These are phyloP conservation scores for Cryomyces minteri DNA, from an alignment of 495 filamentous ascomycete species.

Conservation along the genomic window DNA sequence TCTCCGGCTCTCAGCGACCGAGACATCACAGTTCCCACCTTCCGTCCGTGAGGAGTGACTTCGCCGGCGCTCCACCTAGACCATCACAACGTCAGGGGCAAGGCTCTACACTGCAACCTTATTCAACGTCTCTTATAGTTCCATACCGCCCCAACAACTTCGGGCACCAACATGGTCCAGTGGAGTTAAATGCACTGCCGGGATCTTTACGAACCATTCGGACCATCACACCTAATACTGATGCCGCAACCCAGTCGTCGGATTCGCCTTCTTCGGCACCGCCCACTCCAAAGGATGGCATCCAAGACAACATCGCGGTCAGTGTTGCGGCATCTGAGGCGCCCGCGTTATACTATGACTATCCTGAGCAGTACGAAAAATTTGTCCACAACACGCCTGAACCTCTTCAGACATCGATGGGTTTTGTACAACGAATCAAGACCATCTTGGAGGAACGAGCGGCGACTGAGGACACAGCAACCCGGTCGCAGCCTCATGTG, in stretches of 20 bases:
- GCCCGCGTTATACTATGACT: neutral
- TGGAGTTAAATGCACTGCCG: neutral
- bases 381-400: neutral
- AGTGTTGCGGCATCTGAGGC: neutral
- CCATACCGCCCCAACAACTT: neutral
- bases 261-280: neutral
- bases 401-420: slow-evolving; percentile 1
- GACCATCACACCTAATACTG: neutral
- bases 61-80: neutral
- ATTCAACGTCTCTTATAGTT: neutral
- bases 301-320: neutral
- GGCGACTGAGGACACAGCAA: slow-evolving; percentile 7
- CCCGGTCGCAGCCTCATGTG: neutral
- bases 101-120: neutral
- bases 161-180: neutral
- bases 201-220: neutral
- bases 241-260: neutral
- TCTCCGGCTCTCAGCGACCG: neutral
- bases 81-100: neutral
- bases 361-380: neutral
- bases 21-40: neutral
- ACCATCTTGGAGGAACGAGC: slow-evolving; percentile 13
- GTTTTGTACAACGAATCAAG: slow-evolving; percentile 14
- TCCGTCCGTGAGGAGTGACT: neutral
- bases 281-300: neutral